These are phyloP conservation scores for Wallacemonas sp. DNA, from an alignment of 208 protist species.

Conservation along the genomic window DNA sequence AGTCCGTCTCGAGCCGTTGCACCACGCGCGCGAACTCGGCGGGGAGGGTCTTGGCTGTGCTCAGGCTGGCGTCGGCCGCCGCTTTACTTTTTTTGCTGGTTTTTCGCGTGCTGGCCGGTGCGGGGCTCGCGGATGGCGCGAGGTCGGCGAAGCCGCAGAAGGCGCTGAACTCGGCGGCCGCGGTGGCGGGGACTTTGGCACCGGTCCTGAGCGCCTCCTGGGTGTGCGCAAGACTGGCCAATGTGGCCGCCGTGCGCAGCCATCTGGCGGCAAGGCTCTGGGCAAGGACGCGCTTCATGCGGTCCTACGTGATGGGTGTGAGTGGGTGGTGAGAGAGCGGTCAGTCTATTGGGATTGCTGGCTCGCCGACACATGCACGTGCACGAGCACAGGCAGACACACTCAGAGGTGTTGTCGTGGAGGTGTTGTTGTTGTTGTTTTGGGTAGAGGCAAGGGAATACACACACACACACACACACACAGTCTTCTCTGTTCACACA, in stretches of 20 bases:
- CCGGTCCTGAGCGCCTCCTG: conserved; percentile 49
- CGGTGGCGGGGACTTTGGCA: conserved; percentile 19
- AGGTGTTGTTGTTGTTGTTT: too few species aligned
- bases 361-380: too few species aligned
- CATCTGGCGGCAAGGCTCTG: neutral
- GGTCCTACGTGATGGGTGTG: conserved; percentile 11
- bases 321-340: too few species aligned
- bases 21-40: conserved; percentile 28
- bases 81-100: conserved; percentile 3
- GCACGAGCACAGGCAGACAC: too few species aligned
- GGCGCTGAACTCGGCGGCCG: conserved; percentile 44
- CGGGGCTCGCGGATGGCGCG: neutral
- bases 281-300: neutral
- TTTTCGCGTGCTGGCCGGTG: neutral
- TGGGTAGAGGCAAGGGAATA: too few species aligned
- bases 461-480: too few species aligned
- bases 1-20: conserved; percentile 23
- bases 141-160: conserved; percentile 41
- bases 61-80: neutral
- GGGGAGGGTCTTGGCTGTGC: neutral
- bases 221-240: conserved; percentile 39
- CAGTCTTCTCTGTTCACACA: too few species aligned
- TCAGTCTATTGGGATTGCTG: too few species aligned
- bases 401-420: too few species aligned
- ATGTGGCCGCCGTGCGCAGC: conserved; percentile 21